phyloP scores from a whole-genome alignment of 2,329 filamentous ascomycete genomes.

The Alternaria triticimaculans region DNA sequence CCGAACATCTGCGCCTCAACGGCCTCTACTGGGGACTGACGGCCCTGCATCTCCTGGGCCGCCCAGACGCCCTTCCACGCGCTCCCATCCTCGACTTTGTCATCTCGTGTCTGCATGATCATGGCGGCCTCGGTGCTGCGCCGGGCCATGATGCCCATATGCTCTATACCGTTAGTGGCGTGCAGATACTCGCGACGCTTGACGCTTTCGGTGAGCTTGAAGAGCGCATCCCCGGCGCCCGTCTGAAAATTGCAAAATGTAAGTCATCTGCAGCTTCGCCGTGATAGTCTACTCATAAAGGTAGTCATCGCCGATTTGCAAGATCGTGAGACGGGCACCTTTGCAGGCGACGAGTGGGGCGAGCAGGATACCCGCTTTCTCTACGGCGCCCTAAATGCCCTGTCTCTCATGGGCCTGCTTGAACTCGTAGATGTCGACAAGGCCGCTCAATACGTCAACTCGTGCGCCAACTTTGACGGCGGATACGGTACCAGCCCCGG shows the following conservation, averaged over 20 bases:
- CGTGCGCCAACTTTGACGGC: constrained; percentile 92
- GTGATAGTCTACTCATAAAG: constrained; percentile 29
- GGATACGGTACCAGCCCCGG: constrained; percentile 90
- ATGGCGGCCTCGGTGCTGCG: constrained; percentile 90
- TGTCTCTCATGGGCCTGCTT: constrained; percentile 81
- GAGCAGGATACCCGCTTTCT: constrained; percentile 95
- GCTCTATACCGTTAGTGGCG: constrained; percentile 92
- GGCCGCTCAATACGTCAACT: constrained; percentile 78
- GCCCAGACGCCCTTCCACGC: constrained; percentile 80
- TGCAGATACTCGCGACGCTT: constrained; percentile 88
- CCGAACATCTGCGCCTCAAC: constrained; percentile 93
- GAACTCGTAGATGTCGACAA: constrained; percentile 78
- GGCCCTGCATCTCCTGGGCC: constrained; percentile 82
- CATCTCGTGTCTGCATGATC: constrained; percentile 89
- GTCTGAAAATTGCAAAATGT: constrained; percentile 79
- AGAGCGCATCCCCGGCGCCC: constrained; percentile 68
- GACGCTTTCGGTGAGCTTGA: constrained; percentile 88
- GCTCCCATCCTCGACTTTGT: constrained; percentile 87
- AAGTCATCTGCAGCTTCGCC: constrained; percentile 50
- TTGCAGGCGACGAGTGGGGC: constrained; percentile 94
- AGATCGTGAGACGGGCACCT: constrained; percentile 80
- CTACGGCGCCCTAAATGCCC: constrained; percentile 85
- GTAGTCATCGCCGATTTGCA: constrained; percentile 82
- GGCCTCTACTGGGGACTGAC: constrained; percentile 97
- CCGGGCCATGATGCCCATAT: constrained; percentile 95